A percentile compares a stretch with the other conserved stretches of the same genome.
These are phyloP conservation scores for Corchorus capsularis DNA, from an alignment of 345 rosid species.

Conservation along the genomic window DNA sequence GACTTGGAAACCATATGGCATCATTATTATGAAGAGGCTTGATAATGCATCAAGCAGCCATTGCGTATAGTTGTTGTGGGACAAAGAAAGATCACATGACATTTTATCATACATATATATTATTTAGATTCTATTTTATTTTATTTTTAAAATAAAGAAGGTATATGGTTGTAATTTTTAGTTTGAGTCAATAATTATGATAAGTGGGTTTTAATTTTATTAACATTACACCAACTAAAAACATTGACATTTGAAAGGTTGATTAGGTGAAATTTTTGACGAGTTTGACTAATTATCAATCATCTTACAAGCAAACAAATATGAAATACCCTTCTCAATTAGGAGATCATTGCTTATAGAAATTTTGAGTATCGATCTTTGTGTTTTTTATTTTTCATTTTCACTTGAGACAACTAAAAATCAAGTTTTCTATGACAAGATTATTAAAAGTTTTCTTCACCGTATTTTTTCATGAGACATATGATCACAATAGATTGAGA, in stretches of 20 bases:
- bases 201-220: not conserved
- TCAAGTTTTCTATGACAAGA: not conserved
- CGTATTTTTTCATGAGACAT: too few species aligned
- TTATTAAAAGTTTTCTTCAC: too few species aligned
- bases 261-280: slow-evolving; percentile 16
- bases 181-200: not conserved
- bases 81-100: slow-evolving; percentile 26
- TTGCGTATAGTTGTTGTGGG: slow-evolving; percentile 27
- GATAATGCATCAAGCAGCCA: slow-evolving; percentile 23
- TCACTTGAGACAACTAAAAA: not conserved
- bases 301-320: not conserved
- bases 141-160: too few species aligned
- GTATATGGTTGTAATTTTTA: not conserved
- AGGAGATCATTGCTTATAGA: not conserved
- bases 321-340: not conserved
- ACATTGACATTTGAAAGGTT: slow-evolving; percentile 31
- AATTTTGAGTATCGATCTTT: too few species aligned
- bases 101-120: not conserved
- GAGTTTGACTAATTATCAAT: not conserved
- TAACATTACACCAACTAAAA: slow-evolving; percentile 28
- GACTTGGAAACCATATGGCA: slow-evolving; percentile 2
- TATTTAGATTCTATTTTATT: not conserved
- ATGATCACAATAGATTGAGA: too few species aligned
- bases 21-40: slow-evolving; percentile 24
- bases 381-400: not conserved